phyloP scores from a whole-genome alignment of 306 rosid species.

The Hippophae gyantsensis region DNA sequence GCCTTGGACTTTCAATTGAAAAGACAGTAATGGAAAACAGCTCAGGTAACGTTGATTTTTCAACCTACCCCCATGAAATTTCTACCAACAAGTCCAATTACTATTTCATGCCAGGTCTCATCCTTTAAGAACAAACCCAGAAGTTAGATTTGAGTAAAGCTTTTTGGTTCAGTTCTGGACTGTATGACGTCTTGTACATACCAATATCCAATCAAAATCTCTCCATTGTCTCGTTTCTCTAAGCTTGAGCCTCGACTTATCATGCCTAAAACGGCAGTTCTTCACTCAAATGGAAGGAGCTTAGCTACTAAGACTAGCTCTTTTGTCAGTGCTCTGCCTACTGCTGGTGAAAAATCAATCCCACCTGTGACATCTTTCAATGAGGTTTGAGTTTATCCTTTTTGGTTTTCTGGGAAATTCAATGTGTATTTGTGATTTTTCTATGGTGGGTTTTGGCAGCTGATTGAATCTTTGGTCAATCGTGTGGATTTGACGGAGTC shows the following conservation, averaged over 20 bases:
- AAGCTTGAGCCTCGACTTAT: constrained; percentile 5
- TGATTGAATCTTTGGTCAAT: constrained; percentile 60
- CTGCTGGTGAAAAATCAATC: constrained; percentile 2
- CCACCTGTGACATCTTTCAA: constrained; percentile 15
- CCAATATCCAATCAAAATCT: constrained; percentile 8
- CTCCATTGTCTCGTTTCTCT: constrained; percentile 15
- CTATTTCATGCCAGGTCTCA: background rate
- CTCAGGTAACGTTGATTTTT: too few species aligned
- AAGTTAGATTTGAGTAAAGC: background rate
- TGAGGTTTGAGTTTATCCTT: constrained; percentile 25
- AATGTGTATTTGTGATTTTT: constrained; percentile 12
- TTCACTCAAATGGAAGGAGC: constrained; percentile 5
- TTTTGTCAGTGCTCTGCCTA: constrained; percentile 16
- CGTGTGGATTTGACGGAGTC: constrained; percentile 54
- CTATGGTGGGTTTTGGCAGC: constrained; percentile 28
- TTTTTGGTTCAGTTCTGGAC: background rate
- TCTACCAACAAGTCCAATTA: background rate
- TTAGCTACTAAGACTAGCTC: constrained; percentile 9
- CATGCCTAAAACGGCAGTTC: background rate
- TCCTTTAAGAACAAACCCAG: background rate
- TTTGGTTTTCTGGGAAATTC: background rate
- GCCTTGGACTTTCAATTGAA: too few species aligned
- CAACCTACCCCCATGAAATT: background rate
- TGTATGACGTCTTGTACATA: constrained; percentile 4
- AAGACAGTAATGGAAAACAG: too few species aligned